Conservation (phyloP, 768 basidiomycete species). For the Rhodotorula toruloides region DNA sequence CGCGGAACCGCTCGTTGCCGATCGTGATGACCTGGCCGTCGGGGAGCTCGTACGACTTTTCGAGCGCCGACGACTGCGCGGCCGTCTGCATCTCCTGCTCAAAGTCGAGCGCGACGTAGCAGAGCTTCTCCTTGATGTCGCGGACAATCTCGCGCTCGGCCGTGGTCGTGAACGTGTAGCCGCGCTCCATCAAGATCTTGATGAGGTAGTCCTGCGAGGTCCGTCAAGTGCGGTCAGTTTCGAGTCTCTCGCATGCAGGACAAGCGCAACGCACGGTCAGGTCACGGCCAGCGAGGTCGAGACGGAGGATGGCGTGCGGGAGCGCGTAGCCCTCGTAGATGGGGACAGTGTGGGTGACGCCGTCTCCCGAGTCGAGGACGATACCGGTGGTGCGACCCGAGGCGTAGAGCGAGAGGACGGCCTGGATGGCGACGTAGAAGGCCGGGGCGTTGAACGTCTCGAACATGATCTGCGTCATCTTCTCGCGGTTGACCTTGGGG, state of each 20-base stretch:
- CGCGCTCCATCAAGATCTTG: conserved; percentile 83
- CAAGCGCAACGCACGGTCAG: conserved; percentile 57
- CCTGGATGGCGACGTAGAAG: conserved; percentile 88
- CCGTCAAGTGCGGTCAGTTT: not conserved
- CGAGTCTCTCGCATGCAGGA: not conserved
- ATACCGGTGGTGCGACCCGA: conserved; percentile 91
- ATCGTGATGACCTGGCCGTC: conserved; percentile 92
- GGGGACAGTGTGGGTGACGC: conserved; percentile 91
- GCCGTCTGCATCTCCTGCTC: conserved; percentile 89
- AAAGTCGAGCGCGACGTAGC: conserved; percentile 90
- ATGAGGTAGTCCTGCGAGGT: conserved; percentile 54
- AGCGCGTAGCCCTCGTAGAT: conserved; percentile 93
- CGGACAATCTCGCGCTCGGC: conserved; percentile 66
- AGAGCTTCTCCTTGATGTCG: conserved; percentile 96
- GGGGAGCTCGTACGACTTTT: conserved; percentile 91
- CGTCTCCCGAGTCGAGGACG: conserved; percentile 92
- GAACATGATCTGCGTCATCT: conserved; percentile 96
- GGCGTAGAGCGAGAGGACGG: conserved; percentile 77
- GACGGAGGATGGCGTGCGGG: conserved; percentile 85
- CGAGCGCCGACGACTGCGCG: conserved; percentile 77
- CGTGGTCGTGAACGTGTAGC: conserved; percentile 88
- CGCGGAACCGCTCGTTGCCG: conserved; percentile 80
- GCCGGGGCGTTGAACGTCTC: conserved; percentile 91
- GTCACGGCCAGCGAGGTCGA: conserved; percentile 89
- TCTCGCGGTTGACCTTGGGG: conserved; percentile 87